A percentile compares a stretch with the other conserved stretches of the same genome.
Evolutionary conservation across 371 early-diverging fungal genomes (phyloP).

Genomic region (Mucor saturninus): DNA sequence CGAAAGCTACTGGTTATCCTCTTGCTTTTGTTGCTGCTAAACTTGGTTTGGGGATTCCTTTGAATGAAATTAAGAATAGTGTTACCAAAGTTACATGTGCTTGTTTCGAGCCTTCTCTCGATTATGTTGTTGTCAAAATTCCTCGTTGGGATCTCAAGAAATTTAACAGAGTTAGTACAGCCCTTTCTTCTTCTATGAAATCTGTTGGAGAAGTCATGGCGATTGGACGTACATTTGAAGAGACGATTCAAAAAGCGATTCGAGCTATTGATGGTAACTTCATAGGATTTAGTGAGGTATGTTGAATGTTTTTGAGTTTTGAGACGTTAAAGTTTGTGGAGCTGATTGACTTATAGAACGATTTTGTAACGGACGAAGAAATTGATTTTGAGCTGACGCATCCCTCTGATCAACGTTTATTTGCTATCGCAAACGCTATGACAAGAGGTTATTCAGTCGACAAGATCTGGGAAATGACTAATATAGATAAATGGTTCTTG

Average conservation of each 20-base stretch:
- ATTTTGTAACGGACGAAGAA: constrained; percentile 37
- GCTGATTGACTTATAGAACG: background rate
- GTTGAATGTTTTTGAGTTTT: background rate
- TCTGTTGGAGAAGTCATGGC: constrained; percentile 97
- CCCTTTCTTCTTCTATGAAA: constrained; percentile 92
- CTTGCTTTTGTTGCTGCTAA: constrained; percentile 98
- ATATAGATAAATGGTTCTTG: constrained; percentile 96
- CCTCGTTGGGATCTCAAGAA: constrained; percentile 97
- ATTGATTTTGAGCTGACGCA: constrained; percentile 81
- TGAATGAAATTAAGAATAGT: constrained; percentile 87
- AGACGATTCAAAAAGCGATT: constrained; percentile 95
- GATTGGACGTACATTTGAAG: constrained; percentile 94
- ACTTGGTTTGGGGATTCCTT: constrained; percentile 88
- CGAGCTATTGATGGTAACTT: constrained; percentile 90
- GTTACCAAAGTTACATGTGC: constrained; percentile 95
- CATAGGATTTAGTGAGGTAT: constrained; percentile 76
- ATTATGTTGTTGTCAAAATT: constrained; percentile 94
- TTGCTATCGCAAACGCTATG: constrained; percentile 91
- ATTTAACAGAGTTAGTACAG: constrained; percentile 88
- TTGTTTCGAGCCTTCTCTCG: constrained; percentile 94
- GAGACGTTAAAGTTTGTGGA: too few relatives aligned
- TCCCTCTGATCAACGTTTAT: constrained; percentile 90
- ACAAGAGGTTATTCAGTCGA: constrained; percentile 86
- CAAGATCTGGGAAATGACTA: constrained; percentile 83
- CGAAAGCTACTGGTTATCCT: constrained; percentile 98